phyloP scores from a whole-genome alignment of 257 asterid species.

The Jacaranda copaia region DNA sequence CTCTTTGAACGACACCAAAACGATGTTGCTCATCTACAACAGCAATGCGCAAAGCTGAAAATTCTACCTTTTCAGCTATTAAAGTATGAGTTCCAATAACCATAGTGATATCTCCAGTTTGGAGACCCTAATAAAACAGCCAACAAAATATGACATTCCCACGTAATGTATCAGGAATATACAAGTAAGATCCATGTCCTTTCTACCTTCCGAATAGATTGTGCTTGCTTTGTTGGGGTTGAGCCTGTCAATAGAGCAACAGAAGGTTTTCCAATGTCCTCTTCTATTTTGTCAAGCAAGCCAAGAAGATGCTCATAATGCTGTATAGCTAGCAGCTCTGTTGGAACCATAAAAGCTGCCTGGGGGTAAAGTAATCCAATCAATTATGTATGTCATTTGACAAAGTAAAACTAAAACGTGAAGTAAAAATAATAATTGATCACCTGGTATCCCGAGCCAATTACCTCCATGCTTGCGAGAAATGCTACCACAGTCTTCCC shows the following conservation, averaged over 20 bases:
- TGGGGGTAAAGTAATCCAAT: conserved; percentile 44
- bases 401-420: conserved; percentile 2
- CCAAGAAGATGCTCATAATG: conserved; percentile 81
- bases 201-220: conserved; percentile 70
- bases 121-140: conserved; percentile 72
- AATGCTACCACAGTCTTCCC: conserved; percentile 97
- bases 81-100: conserved; percentile 95
- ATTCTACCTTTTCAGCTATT: conserved; percentile 87
- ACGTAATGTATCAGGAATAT: conserved; percentile 10
- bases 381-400: conserved; percentile 7
- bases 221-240: conserved; percentile 78
- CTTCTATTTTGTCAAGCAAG: conserved; percentile 70
- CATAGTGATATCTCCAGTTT: conserved; percentile 80
- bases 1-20: conserved; percentile 97
- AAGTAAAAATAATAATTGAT: conserved; percentile 9
- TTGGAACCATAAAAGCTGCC: conserved; percentile 99
- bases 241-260: conserved; percentile 92
- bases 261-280: conserved; percentile 57
- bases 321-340: conserved; percentile 94
- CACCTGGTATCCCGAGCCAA: conserved; percentile 90
- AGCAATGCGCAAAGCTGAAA: conserved; percentile 89
- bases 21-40: conserved; percentile 96
- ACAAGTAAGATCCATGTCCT: conserved; percentile 3
- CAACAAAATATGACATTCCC: conserved; percentile 30
- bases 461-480: conserved; percentile 96